Evolutionary conservation across 2,329 filamentous ascomycete species (phyloP), one percentile per base, ranked within the genome.

Genomic region (Mariannaea sp.): DNA sequence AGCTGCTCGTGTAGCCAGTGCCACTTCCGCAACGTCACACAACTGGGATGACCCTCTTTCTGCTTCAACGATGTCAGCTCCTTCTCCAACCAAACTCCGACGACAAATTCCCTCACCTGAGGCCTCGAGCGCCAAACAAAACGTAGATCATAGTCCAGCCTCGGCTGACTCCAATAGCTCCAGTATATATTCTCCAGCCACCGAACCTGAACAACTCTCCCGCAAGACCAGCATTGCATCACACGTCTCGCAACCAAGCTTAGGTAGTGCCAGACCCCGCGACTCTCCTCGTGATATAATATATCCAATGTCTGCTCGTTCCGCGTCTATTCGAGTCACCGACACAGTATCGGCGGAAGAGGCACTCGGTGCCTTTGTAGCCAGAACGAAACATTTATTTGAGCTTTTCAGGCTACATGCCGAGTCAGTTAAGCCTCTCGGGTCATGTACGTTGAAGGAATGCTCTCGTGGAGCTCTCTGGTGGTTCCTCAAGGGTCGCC

Each of bases 401-500:
- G 85, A 88, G 59, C 78, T 94, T 3, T 95, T 96, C 67, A 80
- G 85, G 30, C 72, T 93, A 36, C 89, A 92, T 52, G 87, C 91
- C 0, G 90, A 96, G 69, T 82, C 86, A 26, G 78, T 87, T 24
- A 85, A 83, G 57, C 85, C 89, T 0, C 69, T 92, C 4, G 78
- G 83, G 49, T 79, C 81, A 24, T 87, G 83, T 44, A 76, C 84
- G 0, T 78, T 87, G 1, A 77, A 80, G 40, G 84, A 91, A 55
- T 87, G 92, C 75, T 78, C 88, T 8, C 82, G 89, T 53, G 87
- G 86, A 19, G 86, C 85, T 3, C 76, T 90, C 1, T 97, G 92
- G 92, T 97, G 92, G 92, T 95, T 96, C 66, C 69, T 96, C 39
- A 88, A 84, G 61, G 92, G 92, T 16, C 86, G 92, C 56, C 83